These are phyloP conservation scores for Xylariaceae sp. DNA, from an alignment of 2,329 filamentous ascomycete species.

Conservation along the genomic window DNA sequence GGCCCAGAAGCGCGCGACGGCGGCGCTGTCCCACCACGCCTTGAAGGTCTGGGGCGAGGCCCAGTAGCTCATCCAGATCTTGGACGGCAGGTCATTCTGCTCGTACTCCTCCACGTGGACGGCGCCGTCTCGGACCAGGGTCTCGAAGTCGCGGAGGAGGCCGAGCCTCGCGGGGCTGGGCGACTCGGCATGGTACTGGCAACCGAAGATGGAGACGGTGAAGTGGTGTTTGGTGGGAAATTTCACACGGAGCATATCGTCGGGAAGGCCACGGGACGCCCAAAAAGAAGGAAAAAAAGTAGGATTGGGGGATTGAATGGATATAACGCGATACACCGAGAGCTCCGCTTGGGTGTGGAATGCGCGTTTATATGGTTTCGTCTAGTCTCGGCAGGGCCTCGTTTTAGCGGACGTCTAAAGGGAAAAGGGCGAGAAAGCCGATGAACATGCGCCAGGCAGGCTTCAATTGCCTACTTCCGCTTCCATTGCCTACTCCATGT, in stretches of 20 bases:
- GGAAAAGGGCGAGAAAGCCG: too few relatives aligned
- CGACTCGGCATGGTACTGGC: neutral
- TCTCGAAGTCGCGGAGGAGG: neutral
- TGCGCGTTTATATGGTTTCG: too few relatives aligned
- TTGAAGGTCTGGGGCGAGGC: neutral
- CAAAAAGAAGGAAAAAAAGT: too few relatives aligned
- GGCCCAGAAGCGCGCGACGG: neutral
- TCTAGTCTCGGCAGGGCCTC: too few relatives aligned
- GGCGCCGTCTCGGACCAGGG: neutral
- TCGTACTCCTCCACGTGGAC: neutral
- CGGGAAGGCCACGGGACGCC: too few relatives aligned
- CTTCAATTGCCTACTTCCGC: too few relatives aligned
- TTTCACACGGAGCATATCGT: neutral
- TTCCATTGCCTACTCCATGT: too few relatives aligned
- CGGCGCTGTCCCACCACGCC: neutral
- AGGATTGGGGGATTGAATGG: too few relatives aligned
- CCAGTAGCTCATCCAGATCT: conserved; percentile 1
- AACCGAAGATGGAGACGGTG: neutral
- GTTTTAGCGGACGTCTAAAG: too few relatives aligned
- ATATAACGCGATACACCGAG: too few relatives aligned
- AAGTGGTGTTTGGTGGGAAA: neutral
- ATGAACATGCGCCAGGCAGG: too few relatives aligned
- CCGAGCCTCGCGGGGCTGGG: neutral
- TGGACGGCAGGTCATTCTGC: neutral
- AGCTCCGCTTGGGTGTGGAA: too few relatives aligned